Base-by-base conservation (phyloP, 306 rosid species). In the Biancaea sappan region DNA sequence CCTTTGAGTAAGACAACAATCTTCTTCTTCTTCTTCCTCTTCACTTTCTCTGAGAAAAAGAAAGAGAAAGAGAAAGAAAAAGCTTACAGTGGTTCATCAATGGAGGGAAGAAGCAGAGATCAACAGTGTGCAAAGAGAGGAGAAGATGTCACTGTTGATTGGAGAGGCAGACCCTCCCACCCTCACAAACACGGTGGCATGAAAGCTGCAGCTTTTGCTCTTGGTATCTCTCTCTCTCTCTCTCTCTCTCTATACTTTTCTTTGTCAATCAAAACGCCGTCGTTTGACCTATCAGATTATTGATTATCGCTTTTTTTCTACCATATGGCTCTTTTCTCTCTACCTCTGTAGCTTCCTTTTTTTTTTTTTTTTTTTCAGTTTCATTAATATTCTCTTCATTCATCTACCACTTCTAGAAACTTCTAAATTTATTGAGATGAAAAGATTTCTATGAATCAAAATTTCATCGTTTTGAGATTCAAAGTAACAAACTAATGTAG, bases 161-260 rank as follows among this genome's bases (percentile, higher is more conserved):
- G 96, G 96, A 86, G 96, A 79, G 96, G 96, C 46, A 82, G 85
- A 81, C 88, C 89, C 38, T 87, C 96, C 69, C 71, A 79, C 32
- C 77, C 91, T 11, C 26, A 22, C 60, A 79, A 72, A 40, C 92
- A 90, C 41, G 96, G 96, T 19, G 96, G 92, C 24, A 86, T 86
- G 85, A 82, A 62, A 72, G 92, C 96, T 34, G 96, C 96, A 26
- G 63, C 81, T 32, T 90, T 90, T 65, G 86, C 84, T 71, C 96
- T 90, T 26, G 96, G 96, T 90, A 83, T 3, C 1, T 31, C 4
- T 78, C 38, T 57, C 2, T 38, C 61, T 58, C 29, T 38, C 5
- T 62, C 9, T 29, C 6, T 58, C 3, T 38, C 11, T 38, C 6
- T 38, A 2, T 38, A 1, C 1, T 38, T 38, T 8, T 38, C 11